Evolutionary conservation across 495 filamentous ascomycete species (phyloP).

Genomic region (Pyronema omphalodes): DNA sequence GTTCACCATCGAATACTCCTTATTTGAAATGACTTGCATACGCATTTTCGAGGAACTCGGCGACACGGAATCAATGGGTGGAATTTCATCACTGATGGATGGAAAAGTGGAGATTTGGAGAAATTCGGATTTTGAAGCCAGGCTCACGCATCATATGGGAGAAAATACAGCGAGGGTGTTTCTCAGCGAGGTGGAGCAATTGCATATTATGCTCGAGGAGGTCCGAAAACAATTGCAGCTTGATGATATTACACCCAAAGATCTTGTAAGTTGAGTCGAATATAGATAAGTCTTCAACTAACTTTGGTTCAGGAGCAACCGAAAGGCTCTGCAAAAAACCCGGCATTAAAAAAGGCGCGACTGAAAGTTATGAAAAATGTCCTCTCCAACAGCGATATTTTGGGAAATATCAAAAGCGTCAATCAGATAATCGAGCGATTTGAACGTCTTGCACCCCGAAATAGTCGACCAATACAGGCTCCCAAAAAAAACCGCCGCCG

Average conservation of each 20-base stretch:
- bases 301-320: no score
- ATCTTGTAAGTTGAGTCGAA: constrained; percentile 14
- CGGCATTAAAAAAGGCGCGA: no score
- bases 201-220: constrained; percentile 7
- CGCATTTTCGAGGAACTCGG: constrained; percentile 13
- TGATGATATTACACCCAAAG: constrained; percentile 4
- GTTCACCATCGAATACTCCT: constrained; percentile 10
- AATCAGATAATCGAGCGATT: constrained; percentile 8
- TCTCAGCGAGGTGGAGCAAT: constrained; percentile 7
- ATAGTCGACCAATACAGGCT: no score
- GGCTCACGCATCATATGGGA: constrained; percentile 15
- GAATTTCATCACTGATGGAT: constrained; percentile 5
- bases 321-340: no score
- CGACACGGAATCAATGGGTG: no score
- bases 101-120: constrained; percentile 19
- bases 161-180: constrained; percentile 4
- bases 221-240: constrained; percentile 16
- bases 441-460: background rate
- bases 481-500: no score
- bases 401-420: constrained; percentile 6
- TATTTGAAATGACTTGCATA: constrained; percentile 22
- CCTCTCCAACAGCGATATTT: constrained; percentile 9
- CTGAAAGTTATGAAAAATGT: constrained; percentile 14
- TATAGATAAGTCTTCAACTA: no score
- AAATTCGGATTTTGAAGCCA: constrained; percentile 9